phyloP scores from a whole-genome alignment of 2,329 filamentous ascomycete genomes.

The Didymella arachidicola region DNA sequence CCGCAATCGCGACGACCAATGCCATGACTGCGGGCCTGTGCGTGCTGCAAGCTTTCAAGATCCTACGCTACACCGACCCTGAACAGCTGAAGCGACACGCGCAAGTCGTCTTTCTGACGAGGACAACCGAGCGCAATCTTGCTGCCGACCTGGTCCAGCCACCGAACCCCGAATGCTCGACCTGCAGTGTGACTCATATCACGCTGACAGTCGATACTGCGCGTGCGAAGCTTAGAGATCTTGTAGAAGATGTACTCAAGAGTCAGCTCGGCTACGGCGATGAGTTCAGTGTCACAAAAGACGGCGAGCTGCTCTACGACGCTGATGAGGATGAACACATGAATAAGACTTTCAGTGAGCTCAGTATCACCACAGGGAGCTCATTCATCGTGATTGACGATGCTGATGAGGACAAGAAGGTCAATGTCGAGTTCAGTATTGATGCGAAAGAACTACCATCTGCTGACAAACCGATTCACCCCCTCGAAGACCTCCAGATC shows the following conservation, averaged over 20 bases:
- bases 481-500: constrained; percentile 56
- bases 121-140: constrained; percentile 66
- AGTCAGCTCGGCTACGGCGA: constrained; percentile 77
- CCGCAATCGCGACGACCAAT: constrained; percentile 97
- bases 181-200: constrained; percentile 78
- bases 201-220: constrained; percentile 72
- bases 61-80: constrained; percentile 63
- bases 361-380: constrained; percentile 75
- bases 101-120: constrained; percentile 85
- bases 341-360: constrained; percentile 76
- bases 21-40: constrained; percentile 94
- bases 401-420: constrained; percentile 76
- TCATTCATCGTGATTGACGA: constrained; percentile 87
- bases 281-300: constrained; percentile 80
- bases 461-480: constrained; percentile 64
- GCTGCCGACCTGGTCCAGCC: constrained; percentile 62
- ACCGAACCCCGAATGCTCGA: constrained; percentile 83
- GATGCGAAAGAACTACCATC: constrained; percentile 59
- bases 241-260: constrained; percentile 79
- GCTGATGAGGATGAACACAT: constrained; percentile 88
- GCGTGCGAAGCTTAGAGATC: constrained; percentile 76
- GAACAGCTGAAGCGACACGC: constrained; percentile 68
- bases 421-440: constrained; percentile 80
- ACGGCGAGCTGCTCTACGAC: constrained; percentile 82
- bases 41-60: constrained; percentile 90